These are phyloP conservation scores for Xylaria nigripes DNA, from an alignment of 495 filamentous ascomycete species.

Conservation along the genomic window DNA sequence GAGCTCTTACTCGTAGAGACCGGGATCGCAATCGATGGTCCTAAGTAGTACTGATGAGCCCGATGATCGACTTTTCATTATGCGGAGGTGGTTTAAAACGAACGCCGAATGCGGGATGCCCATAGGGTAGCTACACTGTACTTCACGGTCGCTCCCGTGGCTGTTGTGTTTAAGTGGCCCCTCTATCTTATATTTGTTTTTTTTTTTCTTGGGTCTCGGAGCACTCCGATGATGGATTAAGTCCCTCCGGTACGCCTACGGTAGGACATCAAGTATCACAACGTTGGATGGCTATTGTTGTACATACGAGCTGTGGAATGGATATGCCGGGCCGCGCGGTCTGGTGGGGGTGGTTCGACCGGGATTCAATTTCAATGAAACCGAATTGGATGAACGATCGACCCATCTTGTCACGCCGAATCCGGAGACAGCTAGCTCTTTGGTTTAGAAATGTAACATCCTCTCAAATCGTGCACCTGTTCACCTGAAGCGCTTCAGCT, in stretches of 20 bases:
- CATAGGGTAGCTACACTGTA: neutral
- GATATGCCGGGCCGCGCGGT: too few relatives aligned
- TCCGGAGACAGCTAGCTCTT: neutral
- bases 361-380: neutral
- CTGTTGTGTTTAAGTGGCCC: neutral
- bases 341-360: neutral
- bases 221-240: neutral
- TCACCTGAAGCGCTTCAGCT: neutral
- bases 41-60: neutral
- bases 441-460: neutral
- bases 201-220: neutral
- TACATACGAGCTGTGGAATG: neutral
- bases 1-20: conserved; percentile 66
- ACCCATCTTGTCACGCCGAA: neutral
- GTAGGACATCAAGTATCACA: neutral
- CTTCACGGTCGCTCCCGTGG: neutral
- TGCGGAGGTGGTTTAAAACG: neutral
- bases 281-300: neutral
- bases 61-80: neutral
- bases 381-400: neutral
- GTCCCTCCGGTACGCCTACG: neutral
- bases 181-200: neutral
- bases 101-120: neutral
- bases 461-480: neutral
- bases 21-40: conserved; percentile 32